Evolutionary conservation across 495 filamentous ascomycete species (phyloP).

Genomic region (Podospora pseudocomata): DNA sequence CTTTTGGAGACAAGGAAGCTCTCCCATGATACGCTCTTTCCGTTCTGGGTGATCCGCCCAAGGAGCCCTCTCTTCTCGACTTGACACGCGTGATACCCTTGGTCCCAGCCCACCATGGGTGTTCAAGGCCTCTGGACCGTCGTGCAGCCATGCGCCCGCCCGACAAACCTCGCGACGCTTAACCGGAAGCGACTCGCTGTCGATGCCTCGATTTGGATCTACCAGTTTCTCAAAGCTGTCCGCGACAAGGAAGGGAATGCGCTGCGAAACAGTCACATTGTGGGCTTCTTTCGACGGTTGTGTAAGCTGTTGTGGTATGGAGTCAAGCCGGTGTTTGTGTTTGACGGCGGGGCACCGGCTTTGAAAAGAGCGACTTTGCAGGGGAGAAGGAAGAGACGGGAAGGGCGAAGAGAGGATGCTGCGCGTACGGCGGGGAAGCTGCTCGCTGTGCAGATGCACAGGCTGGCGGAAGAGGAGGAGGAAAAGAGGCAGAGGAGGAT

Average conservation of each 20-base stretch:
- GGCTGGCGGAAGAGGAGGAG: conserved; percentile 78
- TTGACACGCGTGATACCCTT: not conserved
- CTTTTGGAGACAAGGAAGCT: not conserved
- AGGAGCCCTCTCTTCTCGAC: not conserved
- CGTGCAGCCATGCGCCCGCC: conserved; percentile 82
- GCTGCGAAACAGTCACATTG: conserved; percentile 87
- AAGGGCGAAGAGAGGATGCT: conserved; percentile 91
- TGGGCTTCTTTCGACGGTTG: conserved; percentile 96
- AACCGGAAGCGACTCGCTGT: conserved; percentile 93
- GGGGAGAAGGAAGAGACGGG: conserved; percentile 70
- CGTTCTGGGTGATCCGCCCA: not conserved
- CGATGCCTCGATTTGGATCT: conserved; percentile 99
- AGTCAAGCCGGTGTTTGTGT: conserved; percentile 96
- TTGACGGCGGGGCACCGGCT: conserved; percentile 89
- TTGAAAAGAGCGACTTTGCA: conserved; percentile 89
- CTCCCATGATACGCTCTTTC: not conserved
- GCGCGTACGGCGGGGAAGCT: conserved; percentile 83
- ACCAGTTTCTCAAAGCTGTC: conserved; percentile 97
- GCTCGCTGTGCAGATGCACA: conserved; percentile 88
- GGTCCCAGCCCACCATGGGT: conserved; percentile 60
- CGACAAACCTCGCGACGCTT: conserved; percentile 90
- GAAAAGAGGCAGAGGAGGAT: conserved; percentile 52
- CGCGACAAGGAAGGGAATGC: conserved; percentile 98
- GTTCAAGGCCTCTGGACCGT: conserved; percentile 97
- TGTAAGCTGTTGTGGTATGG: conserved; percentile 96